Evolutionary conservation across 2,329 filamentous ascomycete genomes (phyloP), one percentile per base, ranked within the genome.

Genomic region (Huntiella omanensis): DNA sequence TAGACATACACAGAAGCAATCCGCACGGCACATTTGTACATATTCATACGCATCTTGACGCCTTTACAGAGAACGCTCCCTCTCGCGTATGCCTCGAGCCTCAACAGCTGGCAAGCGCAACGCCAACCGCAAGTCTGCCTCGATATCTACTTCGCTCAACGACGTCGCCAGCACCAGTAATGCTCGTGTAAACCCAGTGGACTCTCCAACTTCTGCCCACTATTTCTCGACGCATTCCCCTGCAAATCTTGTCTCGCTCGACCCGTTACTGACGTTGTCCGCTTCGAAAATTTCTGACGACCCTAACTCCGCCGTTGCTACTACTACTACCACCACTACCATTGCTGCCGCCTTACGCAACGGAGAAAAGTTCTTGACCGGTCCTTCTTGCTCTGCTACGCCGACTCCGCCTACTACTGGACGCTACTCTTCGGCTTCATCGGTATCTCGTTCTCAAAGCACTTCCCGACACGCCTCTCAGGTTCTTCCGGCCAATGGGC

Each of bases 101-200:
- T 28, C 40, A 32, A 41, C 22, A 28, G 22, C 22, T 28, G 22
- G 22, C 22, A 28, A 28, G 22, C 22, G 22, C 22, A 41, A 32
- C 40, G 12, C 19, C 40, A 41, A 19, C 33, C 19, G 22, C 22
- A 28, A 28, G 22, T 28, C 22, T 10, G 22, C 22, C 22, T 28
- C 22, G 6, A 28, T 11, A 13, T 19, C 33, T 36, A 19, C 11
- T 39, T 46, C 13, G 12, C 34, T 33, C 22, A 6, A 17, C 43
- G 5, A n/a, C 15, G 28, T 11, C 40, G 58, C 77, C 66, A 80
- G 80, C 64, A 75, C 70, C 58, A 77, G 81, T 62, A 86, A 83
- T 79, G 85, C 84, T 59, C 70, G 85, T 62, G 80, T 86, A 70
- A 78, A 78, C 57, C 8, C 39, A 13, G 33, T 12, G 13, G 22